Base-by-base conservation (phyloP, 441 rosid genomes). In the Manihot esculenta region DNA sequence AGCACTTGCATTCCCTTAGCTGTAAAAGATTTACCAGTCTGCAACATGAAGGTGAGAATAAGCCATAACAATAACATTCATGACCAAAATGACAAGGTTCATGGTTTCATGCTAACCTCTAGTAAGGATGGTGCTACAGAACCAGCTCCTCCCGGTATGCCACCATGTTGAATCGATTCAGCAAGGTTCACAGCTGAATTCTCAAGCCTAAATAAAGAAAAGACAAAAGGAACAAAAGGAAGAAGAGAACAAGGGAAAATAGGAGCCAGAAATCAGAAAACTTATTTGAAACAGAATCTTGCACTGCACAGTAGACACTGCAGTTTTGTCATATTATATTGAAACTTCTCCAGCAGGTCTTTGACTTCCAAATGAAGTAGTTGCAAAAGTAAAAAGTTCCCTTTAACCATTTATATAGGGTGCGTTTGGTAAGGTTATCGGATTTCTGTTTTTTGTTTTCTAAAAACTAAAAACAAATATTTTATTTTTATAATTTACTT, bases 1-100 rank as follows among this genome's bases (percentile, higher is more conserved):
- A 95, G 97, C 78, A 95, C 98, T 87, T 89, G 92, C 81, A 93
- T 87, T 76, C 99, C 99, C 88, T 85, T 95, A 17, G 97, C 82
- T 23, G 96, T 95, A 76, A 91, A 89, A 73, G 98, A 88, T 84
- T 84, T 95, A 80, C 98, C 99, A 44, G 97, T 83, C 99, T 89
- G 86, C 56, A 84, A 55, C 23, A 71, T 7, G 62, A 57, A 58
- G 66, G 35, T 17, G 56, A 69, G 49, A 66, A 61, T 72, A 68
- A 79, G 64, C 62, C 66, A 61, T 69, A 66, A 57, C 27, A 44
- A 27, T 14, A 55, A 62, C 23, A 48, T 48, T 66, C 44, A 50
- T 13, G 59, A 68, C 60, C 55, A 79, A 75, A 70, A 73, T 20
- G 23, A 54, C 5, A 59, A 69, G 53, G 64, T 63, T 55, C n/a